Conservation (phyloP, 768 basidiomycete species). For the Mycena rebaudengoi region DNA sequence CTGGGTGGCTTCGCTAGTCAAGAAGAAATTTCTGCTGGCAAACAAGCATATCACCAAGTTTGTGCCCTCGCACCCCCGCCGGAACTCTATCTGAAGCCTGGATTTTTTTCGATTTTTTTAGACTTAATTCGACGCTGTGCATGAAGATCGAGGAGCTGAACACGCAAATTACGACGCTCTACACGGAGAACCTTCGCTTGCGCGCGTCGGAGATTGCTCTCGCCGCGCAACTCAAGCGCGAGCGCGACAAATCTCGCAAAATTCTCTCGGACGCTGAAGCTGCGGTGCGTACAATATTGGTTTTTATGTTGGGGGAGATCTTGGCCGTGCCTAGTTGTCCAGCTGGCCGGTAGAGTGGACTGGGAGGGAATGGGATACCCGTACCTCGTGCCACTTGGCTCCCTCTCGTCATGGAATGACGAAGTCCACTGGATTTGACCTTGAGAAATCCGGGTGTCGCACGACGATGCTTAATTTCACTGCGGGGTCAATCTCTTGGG, state of each 20-base stretch:
- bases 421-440: too few relatives aligned
- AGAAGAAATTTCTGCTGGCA: conserved; percentile 91
- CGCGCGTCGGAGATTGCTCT: conserved; percentile 84
- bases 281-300: conserved; percentile 60
- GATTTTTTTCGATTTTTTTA: conserved; percentile 34
- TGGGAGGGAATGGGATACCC: too few relatives aligned
- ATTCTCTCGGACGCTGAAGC: conserved; percentile 77
- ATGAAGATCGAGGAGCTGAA: conserved; percentile 87
- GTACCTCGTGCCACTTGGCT: too few relatives aligned
- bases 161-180: conserved; percentile 81
- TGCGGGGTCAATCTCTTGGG: too few relatives aligned
- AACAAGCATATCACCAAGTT: conserved; percentile 94
- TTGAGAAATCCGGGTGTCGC: too few relatives aligned
- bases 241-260: conserved; percentile 78
- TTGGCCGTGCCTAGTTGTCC: too few relatives aligned
- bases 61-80: conserved; percentile 26
- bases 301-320: too few relatives aligned
- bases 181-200: conserved; percentile 84
- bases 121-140: conserved; percentile 87
- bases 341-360: too few relatives aligned
- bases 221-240: conserved; percentile 78
- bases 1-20: conserved; percentile 66
- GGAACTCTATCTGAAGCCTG: too few relatives aligned
- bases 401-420: too few relatives aligned
- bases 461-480: too few relatives aligned